Base-by-base conservation (phyloP, 2,329 filamentous ascomycete genomes). In the Colletotrichum cereale region DNA sequence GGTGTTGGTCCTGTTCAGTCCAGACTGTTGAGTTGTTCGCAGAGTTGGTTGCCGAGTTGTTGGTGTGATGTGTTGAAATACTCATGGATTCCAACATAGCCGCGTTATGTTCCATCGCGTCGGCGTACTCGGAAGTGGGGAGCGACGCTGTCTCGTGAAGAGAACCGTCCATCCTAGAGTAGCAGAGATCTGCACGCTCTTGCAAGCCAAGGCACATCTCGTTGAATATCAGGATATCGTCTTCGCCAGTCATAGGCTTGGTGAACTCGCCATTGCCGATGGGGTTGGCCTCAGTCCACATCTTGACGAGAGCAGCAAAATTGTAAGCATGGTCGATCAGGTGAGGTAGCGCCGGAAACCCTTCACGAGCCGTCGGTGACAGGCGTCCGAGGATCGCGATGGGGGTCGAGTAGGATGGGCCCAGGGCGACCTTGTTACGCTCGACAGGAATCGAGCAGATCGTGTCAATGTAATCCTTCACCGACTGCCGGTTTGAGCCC, bases 271-370 rank as follows among this genome's bases (percentile, higher is more conserved):
- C 76, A 31, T 78, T 77, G 12, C 78, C 75, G 26, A 77, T 73
- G 21, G 79, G 80, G 75, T 84, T 84, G 5, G 84, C 79, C 48
- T 94, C 91, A 0, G 92, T 86, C 93, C 93, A 97, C 16, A 96
- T 84, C 76, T 93, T 93, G 29, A 97, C 92, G 24, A 99, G 83
- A 47, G 92, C 91, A 0, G 96, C 94, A 76, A 95, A 95, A 76
- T 93, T 95, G 73, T 94, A 90, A 10, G 95, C 90, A 73, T 95
- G 92, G 76, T 99, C 96, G 73, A 99, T 93, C 5, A 99, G 88
- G 79, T 97, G 98, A 0, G 96, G 96, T 18, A 99, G 85, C 56
- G 93, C 96, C 0, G 95, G 96, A 76, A 98, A 97, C 0, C 96
- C 96, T 83, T 99, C 96, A 67, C 94, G 90, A 11, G 93, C 94